A percentile compares a stretch with the other conserved stretches of the same genome.
These are phyloP conservation scores for Psidium guajava DNA, from an alignment of 345 rosid genomes.

Conservation along the genomic window DNA sequence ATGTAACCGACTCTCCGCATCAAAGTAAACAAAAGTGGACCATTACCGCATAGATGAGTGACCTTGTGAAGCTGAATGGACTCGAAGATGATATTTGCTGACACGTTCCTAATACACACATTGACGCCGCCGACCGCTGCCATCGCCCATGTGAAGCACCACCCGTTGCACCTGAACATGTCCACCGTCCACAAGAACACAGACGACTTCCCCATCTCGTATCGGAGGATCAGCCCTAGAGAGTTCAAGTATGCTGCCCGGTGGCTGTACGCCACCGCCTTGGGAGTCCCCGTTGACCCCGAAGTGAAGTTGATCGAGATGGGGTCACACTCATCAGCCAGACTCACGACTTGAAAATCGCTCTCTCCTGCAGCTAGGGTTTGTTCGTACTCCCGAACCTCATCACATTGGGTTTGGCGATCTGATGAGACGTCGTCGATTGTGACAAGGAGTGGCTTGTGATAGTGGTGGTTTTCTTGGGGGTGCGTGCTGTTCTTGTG, in stretches of 20 bases:
- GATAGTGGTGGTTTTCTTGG: neutral
- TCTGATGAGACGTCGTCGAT: constrained; percentile 1
- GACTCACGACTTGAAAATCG: constrained; percentile 19
- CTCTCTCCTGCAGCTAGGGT: constrained; percentile 13
- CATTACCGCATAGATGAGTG: constrained; percentile 33
- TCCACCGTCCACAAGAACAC: constrained; percentile 53
- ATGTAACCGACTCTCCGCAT: neutral
- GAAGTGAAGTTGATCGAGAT: constrained; percentile 48
- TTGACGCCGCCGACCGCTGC: constrained; percentile 47
- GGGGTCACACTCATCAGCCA: constrained; percentile 28
- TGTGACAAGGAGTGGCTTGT: constrained; percentile 14
- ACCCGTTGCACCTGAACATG: constrained; percentile 66
- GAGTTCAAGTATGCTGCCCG: constrained; percentile 42
- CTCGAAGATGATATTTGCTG: constrained; percentile 18
- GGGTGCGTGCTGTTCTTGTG: neutral
- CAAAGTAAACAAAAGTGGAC: neutral
- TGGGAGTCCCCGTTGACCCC: constrained; percentile 49
- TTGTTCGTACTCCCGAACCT: constrained; percentile 11
- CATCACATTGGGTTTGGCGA: neutral
- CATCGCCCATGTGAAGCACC: constrained; percentile 53
- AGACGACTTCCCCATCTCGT: constrained; percentile 14
- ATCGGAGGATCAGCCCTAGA: constrained; percentile 19
- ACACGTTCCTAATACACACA: constrained; percentile 29
- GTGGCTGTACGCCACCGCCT: constrained; percentile 48
- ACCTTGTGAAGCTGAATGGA: constrained; percentile 20